These are phyloP conservation scores for Solanum tacnaense DNA, from an alignment of 257 asterid genomes.

Conservation along the genomic window DNA sequence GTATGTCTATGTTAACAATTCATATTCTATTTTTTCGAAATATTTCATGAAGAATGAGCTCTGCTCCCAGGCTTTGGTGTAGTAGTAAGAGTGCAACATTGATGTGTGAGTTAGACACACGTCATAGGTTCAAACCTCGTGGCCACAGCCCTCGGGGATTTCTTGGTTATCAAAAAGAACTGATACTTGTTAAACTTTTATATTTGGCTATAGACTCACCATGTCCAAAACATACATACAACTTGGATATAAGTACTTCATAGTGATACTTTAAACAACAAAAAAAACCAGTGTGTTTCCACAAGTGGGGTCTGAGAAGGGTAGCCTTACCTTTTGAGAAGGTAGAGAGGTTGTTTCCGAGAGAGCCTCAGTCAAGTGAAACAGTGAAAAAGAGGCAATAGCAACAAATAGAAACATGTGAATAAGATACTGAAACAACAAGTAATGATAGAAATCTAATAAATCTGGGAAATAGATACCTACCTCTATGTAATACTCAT, in stretches of 20 bases:
- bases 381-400: not conserved
- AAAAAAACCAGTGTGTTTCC: not conserved
- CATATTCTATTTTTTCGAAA: not conserved
- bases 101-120: not conserved
- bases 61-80: not conserved
- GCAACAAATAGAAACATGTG: not conserved
- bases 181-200: not conserved
- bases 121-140: not conserved
- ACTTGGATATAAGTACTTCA: not conserved
- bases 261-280: not conserved
- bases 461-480: not conserved
- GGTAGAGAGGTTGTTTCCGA: not conserved
- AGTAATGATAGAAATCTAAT: not conserved
- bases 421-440: not conserved
- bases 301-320: not conserved
- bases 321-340: not conserved
- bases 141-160: not conserved
- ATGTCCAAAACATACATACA: not conserved
- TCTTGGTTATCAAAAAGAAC: not conserved
- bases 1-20: constrained; percentile 8
- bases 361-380: not conserved
- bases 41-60: not conserved
- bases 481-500: not conserved
- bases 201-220: not conserved
- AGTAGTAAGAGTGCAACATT: not conserved